Conservation (phyloP, 2,329 filamentous ascomycete genomes). For the Dothiorella sarmentorum region DNA sequence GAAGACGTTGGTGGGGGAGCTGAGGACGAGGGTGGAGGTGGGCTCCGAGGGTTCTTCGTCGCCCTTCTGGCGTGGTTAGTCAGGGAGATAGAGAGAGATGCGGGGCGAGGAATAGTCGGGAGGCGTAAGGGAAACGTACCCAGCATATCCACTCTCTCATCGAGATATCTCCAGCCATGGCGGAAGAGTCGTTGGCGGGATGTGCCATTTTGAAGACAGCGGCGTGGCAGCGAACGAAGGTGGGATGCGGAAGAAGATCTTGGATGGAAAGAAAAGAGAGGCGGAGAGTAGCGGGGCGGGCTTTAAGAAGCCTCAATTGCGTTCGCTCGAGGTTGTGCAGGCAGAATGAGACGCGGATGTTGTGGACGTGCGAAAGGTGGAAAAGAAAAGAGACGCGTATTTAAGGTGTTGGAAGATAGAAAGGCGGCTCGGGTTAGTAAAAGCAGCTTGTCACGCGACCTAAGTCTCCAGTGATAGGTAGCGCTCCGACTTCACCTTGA, state of each 20-base stretch:
- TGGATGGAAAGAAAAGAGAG: not conserved
- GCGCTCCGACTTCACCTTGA: not conserved
- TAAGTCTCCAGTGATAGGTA: not conserved
- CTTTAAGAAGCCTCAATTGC: too few relatives aligned
- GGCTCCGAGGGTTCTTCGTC: constrained; percentile 51
- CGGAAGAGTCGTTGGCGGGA: not conserved
- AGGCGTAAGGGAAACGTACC: not conserved
- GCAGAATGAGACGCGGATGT: too few relatives aligned
- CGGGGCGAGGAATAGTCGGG: not conserved
- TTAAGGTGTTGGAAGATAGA: not conserved
- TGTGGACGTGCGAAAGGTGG: too few relatives aligned
- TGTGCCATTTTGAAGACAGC: not conserved
- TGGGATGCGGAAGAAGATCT: not conserved
- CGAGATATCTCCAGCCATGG: not conserved
- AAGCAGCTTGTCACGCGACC: not conserved
- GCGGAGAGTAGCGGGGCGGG: not conserved
- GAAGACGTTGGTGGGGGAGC: constrained; percentile 55
- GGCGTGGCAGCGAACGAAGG: not conserved
- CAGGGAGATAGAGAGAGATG: not conserved
- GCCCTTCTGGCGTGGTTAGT: not conserved
- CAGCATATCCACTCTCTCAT: constrained; percentile 13
- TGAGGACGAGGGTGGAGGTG: constrained; percentile 63
- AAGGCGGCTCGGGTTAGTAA: not conserved
- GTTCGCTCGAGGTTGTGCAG: too few relatives aligned
- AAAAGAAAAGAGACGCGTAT: not conserved